Conservation (phyloP, 345 rosid genomes). For the Acer saccharum region DNA sequence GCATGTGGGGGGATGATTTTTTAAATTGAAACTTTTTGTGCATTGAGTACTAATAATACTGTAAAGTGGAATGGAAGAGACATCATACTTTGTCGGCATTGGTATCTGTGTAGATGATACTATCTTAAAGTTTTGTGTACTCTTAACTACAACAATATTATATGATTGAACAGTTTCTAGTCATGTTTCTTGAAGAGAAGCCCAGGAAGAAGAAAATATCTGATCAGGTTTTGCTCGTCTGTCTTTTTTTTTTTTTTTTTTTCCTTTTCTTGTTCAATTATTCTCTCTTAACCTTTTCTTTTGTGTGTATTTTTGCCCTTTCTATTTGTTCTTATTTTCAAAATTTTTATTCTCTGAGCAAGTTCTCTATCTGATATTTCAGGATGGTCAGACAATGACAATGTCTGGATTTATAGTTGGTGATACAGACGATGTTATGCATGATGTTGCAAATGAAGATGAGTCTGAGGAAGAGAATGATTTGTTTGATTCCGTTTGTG, state of each 20-base stretch:
- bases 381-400: slow-evolving; percentile 43
- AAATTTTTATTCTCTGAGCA: slow-evolving; percentile 18
- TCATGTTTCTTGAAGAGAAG: slow-evolving; percentile 60
- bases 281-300: not conserved
- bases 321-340: not conserved
- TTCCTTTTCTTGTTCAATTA: slow-evolving; percentile 18
- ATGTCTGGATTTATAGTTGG: slow-evolving; percentile 62
- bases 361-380: slow-evolving; percentile 18
- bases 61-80: not conserved
- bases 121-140: slow-evolving; percentile 16
- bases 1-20: not conserved
- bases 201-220: slow-evolving; percentile 49
- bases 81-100: not conserved
- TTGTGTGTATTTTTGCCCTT: not conserved
- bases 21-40: not conserved
- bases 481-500: slow-evolving; percentile 73
- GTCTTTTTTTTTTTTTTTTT: not conserved
- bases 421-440: slow-evolving; percentile 44
- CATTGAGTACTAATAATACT: not conserved
- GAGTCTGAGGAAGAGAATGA: slow-evolving; percentile 47
- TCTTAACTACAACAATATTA: not conserved
- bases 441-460: slow-evolving; percentile 44
- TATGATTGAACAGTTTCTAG: slow-evolving; percentile 59
- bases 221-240: slow-evolving; percentile 55
- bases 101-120: not conserved